Percentiles rank a stretch among this genome's conserved stretches.
phyloP scores from a whole-genome alignment of 2,329 filamentous ascomycete genomes.

The Lasiodiplodia gonubiensis region DNA sequence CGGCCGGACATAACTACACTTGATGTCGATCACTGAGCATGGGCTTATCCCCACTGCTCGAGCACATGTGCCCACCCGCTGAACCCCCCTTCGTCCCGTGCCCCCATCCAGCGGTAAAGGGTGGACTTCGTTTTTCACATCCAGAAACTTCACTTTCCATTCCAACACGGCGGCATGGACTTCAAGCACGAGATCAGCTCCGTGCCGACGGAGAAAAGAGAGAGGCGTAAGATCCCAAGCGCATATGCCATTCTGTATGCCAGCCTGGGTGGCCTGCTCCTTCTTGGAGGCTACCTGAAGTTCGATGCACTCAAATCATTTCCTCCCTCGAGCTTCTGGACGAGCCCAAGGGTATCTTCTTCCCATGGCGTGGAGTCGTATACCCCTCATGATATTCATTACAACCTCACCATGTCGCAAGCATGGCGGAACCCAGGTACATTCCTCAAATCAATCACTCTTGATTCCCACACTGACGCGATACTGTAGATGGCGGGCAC shows the following conservation, averaged over 20 bases:
- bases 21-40: background rate
- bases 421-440: slow-evolving; percentile 4
- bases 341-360: background rate
- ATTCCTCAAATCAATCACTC: background rate
- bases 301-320: background rate
- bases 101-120: background rate
- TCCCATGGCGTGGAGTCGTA: background rate
- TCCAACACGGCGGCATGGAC: background rate
- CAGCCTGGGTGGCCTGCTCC: background rate
- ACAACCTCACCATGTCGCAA: slow-evolving; percentile 5
- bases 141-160: background rate
- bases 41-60: background rate
- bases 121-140: background rate
- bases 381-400: background rate
- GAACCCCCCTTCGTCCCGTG: background rate
- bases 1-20: background rate
- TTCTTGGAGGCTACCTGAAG: background rate
- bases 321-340: background rate
- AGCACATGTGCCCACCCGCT: background rate
- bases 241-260: background rate
- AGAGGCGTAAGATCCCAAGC: background rate
- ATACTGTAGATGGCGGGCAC: background rate
- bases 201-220: too few relatives aligned
- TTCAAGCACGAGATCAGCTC: background rate
- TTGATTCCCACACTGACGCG: background rate